Conservation (phyloP, 257 asterid genomes). For the Osmanthus fragrans region DNA sequence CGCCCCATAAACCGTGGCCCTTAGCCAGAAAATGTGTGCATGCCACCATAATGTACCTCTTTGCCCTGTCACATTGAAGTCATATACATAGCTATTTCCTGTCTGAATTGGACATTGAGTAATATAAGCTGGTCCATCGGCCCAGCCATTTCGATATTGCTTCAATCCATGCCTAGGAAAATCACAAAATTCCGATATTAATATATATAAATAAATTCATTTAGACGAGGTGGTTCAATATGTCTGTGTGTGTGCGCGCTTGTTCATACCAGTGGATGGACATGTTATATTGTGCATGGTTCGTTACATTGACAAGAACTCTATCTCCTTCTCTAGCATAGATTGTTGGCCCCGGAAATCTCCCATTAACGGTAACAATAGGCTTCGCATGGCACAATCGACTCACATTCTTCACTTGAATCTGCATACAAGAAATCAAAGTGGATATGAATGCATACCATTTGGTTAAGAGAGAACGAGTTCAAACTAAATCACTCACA, state of each 20-base stretch:
- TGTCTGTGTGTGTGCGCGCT: neutral
- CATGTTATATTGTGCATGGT: conserved; percentile 60
- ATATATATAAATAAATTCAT: neutral
- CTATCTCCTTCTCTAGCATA: conserved; percentile 58
- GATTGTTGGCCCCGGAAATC: conserved; percentile 65
- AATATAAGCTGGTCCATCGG: conserved; percentile 66
- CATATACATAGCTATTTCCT: conserved; percentile 51
- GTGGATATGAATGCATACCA: neutral
- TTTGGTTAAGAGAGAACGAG: neutral
- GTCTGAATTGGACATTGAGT: conserved; percentile 69
- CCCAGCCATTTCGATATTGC: conserved; percentile 72
- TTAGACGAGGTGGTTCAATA: neutral
- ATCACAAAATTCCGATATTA: neutral
- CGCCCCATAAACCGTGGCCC: conserved; percentile 67
- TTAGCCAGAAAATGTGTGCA: conserved; percentile 71
- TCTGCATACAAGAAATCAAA: conserved; percentile 24
- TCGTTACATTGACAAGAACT: conserved; percentile 55
- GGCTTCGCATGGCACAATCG: conserved; percentile 69
- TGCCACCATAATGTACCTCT: conserved; percentile 81
- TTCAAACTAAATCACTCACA: conserved; percentile 25
- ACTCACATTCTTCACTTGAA: conserved; percentile 56
- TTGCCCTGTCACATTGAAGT: conserved; percentile 65
- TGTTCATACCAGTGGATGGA: conserved; percentile 60
- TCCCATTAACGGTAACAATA: conserved; percentile 64
- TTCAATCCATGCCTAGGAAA: conserved; percentile 57